Percentiles rank a stretch among this genome's conserved stretches.
Conservation (phyloP, 306 rosid species). For the Castanea crenata region DNA sequence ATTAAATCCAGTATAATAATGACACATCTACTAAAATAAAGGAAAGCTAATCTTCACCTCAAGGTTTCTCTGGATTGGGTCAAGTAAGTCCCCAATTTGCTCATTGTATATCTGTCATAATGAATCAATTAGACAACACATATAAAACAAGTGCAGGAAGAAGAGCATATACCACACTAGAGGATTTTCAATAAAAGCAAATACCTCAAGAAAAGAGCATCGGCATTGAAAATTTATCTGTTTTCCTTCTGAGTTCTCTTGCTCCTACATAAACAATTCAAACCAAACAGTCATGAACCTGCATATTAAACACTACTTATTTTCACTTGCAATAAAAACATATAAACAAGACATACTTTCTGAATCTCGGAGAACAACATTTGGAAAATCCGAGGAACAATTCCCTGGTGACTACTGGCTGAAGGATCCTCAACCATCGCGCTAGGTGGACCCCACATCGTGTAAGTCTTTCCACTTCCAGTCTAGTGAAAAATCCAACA, state of each 20-base stretch:
- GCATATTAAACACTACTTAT: not conserved
- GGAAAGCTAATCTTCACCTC: conserved; percentile 48
- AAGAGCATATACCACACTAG: not conserved
- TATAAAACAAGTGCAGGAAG: conserved; percentile 18
- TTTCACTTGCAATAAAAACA: not conserved
- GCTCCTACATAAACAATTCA: conserved; percentile 52
- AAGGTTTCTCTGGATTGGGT: conserved; percentile 63
- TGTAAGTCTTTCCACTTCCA: conserved; percentile 89
- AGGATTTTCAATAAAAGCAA: not conserved
- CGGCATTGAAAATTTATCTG: conserved; percentile 86
- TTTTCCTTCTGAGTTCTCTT: conserved; percentile 58
- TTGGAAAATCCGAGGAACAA: conserved; percentile 79
- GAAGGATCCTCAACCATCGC: conserved; percentile 77
- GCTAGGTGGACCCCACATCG: conserved; percentile 95
- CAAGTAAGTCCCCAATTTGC: conserved; percentile 55
- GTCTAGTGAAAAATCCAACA: conserved; percentile 41
- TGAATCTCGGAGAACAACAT: conserved; percentile 80
- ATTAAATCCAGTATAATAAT: conserved; percentile 2
- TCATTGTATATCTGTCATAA: conserved; percentile 46
- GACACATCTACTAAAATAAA: conserved; percentile 1
- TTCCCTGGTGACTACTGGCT: conserved; percentile 54
- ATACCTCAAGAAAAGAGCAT: conserved; percentile 92
- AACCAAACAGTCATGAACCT: conserved; percentile 16
- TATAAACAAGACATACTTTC: conserved; percentile 48
- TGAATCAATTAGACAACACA: not conserved